These are phyloP conservation scores for Simplicillium sp. DNA, from an alignment of 2,329 filamentous ascomycete genomes.

Conservation along the genomic window DNA sequence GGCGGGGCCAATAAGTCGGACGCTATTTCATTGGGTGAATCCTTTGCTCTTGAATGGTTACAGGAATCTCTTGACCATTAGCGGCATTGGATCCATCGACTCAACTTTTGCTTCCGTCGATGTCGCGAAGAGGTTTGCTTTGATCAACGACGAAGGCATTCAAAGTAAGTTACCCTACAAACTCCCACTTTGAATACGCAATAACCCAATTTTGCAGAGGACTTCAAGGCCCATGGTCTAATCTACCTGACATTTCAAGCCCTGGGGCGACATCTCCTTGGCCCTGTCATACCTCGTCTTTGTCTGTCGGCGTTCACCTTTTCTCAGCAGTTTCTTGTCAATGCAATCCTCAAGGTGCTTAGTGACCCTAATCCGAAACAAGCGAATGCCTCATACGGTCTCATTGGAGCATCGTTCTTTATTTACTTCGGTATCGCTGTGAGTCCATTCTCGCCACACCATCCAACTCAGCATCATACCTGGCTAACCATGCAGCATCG, in stretches of 20 bases:
- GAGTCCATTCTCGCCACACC: background rate
- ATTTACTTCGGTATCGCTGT: background rate
- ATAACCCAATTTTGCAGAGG: too few relatives aligned
- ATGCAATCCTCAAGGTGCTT: background rate
- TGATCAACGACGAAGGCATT: too few relatives aligned
- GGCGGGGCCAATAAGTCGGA: background rate
- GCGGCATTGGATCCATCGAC: too few relatives aligned
- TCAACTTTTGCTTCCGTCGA: too few relatives aligned
- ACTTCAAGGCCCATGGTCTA: background rate
- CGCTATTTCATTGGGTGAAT: too few relatives aligned
- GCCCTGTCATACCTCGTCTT: background rate
- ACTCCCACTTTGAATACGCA: too few relatives aligned
- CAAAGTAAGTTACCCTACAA: too few relatives aligned
- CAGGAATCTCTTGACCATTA: too few relatives aligned
- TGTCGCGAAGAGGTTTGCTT: too few relatives aligned
- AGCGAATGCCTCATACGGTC: background rate
- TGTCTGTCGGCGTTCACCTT: background rate
- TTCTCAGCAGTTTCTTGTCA: background rate
- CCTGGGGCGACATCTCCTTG: background rate
- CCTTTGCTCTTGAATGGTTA: too few relatives aligned
- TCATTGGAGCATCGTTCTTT: background rate
- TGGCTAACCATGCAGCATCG: background rate
- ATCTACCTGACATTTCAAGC: background rate
- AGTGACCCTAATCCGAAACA: background rate
- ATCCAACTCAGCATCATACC: background rate